A percentile compares a stretch with the other conserved stretches of the same genome.
Evolutionary conservation across 1,284 basidiomycete genomes (phyloP).

Genomic region (Kwoniella shivajii): DNA sequence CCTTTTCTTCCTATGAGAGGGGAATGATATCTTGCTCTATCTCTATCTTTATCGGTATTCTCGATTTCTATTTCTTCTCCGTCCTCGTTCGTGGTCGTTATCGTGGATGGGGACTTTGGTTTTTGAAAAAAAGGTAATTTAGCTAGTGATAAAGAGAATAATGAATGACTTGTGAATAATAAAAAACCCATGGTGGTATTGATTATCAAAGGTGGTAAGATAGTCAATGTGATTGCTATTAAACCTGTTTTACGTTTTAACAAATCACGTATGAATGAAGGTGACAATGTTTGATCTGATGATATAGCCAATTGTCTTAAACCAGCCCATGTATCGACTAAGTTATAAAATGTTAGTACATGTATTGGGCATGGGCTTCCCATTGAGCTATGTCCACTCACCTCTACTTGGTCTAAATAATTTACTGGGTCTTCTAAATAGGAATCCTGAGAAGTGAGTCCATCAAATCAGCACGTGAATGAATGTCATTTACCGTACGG

Average conservation of each 20-base stretch:
- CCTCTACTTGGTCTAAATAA: conserved; percentile 51
- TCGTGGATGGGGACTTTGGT: background rate
- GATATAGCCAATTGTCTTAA: conserved; percentile 49
- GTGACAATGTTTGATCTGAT: conserved; percentile 49
- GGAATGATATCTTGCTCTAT: conserved; percentile 1
- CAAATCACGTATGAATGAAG: conserved; percentile 45
- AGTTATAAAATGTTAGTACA: background rate
- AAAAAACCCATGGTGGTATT: conserved; percentile 53
- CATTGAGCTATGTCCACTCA: conserved; percentile 18
- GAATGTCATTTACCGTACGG: background rate
- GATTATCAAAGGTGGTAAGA: conserved; percentile 49
- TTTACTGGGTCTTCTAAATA: conserved; percentile 52
- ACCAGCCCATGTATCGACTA: conserved; percentile 53
- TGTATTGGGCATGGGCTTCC: background rate
- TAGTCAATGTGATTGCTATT: conserved; percentile 35
- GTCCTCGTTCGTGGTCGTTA: too few relatives aligned
- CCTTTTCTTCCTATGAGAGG: background rate
- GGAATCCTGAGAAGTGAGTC: conserved; percentile 35
- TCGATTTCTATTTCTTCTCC: background rate
- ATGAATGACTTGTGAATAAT: conserved; percentile 52
- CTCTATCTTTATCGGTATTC: background rate
- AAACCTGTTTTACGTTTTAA: conserved; percentile 33
- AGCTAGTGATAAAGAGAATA: conserved; percentile 47
- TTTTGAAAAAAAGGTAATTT: conserved; percentile 45
- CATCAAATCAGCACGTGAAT: background rate